Conservation (phyloP, 2,329 filamentous ascomycete species). For the Dactylellina drechsleri region DNA sequence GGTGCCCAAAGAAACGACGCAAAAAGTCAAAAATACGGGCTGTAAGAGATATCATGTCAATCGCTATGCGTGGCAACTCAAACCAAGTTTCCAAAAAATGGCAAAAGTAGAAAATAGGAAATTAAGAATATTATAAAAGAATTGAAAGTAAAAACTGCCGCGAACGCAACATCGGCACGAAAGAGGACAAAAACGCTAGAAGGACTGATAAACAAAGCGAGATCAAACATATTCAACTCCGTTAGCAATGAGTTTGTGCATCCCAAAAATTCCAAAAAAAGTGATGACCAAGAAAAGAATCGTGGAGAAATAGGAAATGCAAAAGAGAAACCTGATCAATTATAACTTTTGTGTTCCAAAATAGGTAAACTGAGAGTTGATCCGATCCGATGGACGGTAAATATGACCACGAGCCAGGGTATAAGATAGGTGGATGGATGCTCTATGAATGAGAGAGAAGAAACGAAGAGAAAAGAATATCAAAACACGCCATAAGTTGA, state of each 20-base stretch:
- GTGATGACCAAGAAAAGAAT: conserved; percentile 3
- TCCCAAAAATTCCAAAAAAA: conserved; percentile 5
- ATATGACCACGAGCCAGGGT: not conserved
- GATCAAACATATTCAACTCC: conserved; percentile 45
- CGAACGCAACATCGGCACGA: not conserved
- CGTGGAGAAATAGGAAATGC: conserved; percentile 9
- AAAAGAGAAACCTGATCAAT: conserved; percentile 5
- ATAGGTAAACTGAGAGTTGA: not conserved
- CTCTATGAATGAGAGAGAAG: conserved; percentile 23
- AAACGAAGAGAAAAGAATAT: conserved; percentile 12
- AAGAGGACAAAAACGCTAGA: conserved; percentile 7
- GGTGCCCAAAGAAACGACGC: too few relatives aligned
- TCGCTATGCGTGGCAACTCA: not conserved
- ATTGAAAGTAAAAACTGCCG: not conserved
- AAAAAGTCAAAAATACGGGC: not conserved
- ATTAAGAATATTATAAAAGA: not conserved
- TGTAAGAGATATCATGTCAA: not conserved
- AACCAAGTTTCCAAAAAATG: not conserved
- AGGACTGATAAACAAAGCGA: conserved; percentile 2
- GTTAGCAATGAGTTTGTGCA: conserved; percentile 17
- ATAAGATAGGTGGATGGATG: not conserved
- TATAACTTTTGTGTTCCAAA: conserved; percentile 39
- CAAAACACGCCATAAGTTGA: conserved; percentile 33
- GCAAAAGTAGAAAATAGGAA: not conserved
- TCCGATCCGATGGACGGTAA: not conserved